Evolutionary conservation across 108 stramenopile genomes (phyloP), one percentile per base, ranked within the genome.

Genomic region (Cyclostephanos invisitatus): DNA sequence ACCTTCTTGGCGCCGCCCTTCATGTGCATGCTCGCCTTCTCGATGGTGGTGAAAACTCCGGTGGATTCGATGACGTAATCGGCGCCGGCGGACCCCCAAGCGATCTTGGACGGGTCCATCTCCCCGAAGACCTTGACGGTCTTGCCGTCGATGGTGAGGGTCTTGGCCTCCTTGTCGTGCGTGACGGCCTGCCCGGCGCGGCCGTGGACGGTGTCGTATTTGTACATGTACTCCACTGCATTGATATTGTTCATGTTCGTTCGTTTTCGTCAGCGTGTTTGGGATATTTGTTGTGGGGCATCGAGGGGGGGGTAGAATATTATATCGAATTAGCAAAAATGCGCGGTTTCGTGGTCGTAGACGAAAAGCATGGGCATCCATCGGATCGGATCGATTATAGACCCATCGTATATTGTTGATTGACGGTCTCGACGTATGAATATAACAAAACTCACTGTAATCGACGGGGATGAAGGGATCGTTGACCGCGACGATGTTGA

Each of bases 11-110:
- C 97, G 18, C 98, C 98, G 59, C 97, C 98, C 18, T 70, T 58
- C 74, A 97, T 67, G 88, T 99, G 98, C 20, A 68, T 72, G 32
- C 78, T 72, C 20, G 97, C 97, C 68, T 80, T 88, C 36, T 94
- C 96, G 22, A 81, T 83, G 46, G 89, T 76, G 53, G 92, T 95
- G 91, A 98, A 99, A 48, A 92, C 95, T 18, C 98, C 98, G 38
- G 98, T 97, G 46, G 96, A 96, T 83, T 99, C 98, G 28, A 97
- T 89, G 35, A 99, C 97, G 82, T 97, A 97, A 72, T 96, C 95
- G 65, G 90, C 96, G 32, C 95, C 98, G 40, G 91, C 87, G 54
- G 67, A 67, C 29, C 92, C 97, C 98, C 98, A 98, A 9, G 84
- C 67, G 83, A 98, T 96, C 50, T 96, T 94, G 73, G 91, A 68